Evolutionary conservation across 805 yeast genomes (phyloP), one percentile per base, ranked within the genome.

Genomic region (Nakazawaea sp.): DNA sequence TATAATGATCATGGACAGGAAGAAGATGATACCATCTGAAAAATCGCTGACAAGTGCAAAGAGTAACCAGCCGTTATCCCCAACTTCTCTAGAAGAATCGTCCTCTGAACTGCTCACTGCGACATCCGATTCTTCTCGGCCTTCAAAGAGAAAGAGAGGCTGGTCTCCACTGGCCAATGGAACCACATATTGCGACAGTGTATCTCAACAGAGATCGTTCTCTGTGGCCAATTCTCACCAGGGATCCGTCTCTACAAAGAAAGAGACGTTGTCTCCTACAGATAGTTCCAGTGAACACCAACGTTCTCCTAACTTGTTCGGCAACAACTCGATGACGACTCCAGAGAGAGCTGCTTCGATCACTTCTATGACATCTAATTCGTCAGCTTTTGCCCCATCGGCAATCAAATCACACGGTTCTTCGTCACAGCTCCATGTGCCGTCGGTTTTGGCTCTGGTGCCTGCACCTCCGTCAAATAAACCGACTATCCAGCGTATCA

Each of bases 1-100:
- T 5, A 84, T 90, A 21, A 81, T 86, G 81, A 88, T 90, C 35
- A 90, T 95, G 77, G 97, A 92, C 58, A 80, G 95, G 58, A 94
- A 90, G 68, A 89, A 86, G 58, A 68, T 75, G 16, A 52, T 59
- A 12, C 51, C 66, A 2, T 16, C 27, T 2, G 35, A 30, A 3
- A 30, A 29, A 18, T 17, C 33, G 26, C 11, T 19, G 3, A 21
- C 10, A 21, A 21, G 10, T 10, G 24, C 10, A 7, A 21, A 21
- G 7, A 10, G 10, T 10, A 8, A 7, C 10, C 51, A 51, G 23
- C 64, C 78, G 29, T 61, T 73, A n/a, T 75, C 82, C 0, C 82
- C 83, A 24, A 70, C 77, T 28, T 75, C 81, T 3, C 61, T 76
- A 44, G 81, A 76, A 45, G 81, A 76, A 38, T 76, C 75, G 15